Conservation (phyloP, 2,329 filamentous ascomycete species). For the Paraconiothyrium sp. region DNA sequence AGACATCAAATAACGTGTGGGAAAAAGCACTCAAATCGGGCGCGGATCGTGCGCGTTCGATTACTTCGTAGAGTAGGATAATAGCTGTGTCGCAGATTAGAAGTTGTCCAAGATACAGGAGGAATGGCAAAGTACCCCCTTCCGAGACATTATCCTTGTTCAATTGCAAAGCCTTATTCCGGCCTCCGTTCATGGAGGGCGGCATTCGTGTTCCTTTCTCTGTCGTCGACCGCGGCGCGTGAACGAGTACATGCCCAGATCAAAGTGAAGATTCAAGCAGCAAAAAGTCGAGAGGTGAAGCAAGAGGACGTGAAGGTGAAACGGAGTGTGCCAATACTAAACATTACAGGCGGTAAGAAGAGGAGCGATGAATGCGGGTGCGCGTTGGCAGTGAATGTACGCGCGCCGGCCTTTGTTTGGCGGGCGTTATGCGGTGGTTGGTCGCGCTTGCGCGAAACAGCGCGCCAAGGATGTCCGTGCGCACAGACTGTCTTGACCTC, state of each 20-base stretch:
- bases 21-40: conserved; percentile 69
- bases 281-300: conserved; percentile 14
- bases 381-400: conserved; percentile 19
- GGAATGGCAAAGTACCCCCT: conserved; percentile 42
- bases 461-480: conserved; percentile 29
- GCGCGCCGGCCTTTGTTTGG: conserved; percentile 41
- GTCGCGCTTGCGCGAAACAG: conserved; percentile 24
- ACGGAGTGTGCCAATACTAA: conserved; percentile 23
- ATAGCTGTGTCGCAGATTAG: conserved; percentile 68
- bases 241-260: conserved; percentile 51
- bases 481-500: conserved; percentile 18
- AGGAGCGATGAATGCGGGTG: conserved; percentile 24
- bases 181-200: conserved; percentile 48
- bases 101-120: too few relatives aligned
- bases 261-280: conserved; percentile 16
- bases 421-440: conserved; percentile 19
- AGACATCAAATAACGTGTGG: conserved; percentile 81
- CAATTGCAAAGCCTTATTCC: conserved; percentile 52
- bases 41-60: conserved; percentile 67
- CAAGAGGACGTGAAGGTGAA: background rate
- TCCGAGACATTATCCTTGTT: conserved; percentile 45
- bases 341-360: conserved; percentile 38
- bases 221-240: conserved; percentile 47
- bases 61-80: conserved; percentile 78
- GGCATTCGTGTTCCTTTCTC: conserved; percentile 54